Evolutionary conservation across 1,284 basidiomycete species (phyloP).

Genomic region (Cutaneotrichosporon cutaneum): DNA sequence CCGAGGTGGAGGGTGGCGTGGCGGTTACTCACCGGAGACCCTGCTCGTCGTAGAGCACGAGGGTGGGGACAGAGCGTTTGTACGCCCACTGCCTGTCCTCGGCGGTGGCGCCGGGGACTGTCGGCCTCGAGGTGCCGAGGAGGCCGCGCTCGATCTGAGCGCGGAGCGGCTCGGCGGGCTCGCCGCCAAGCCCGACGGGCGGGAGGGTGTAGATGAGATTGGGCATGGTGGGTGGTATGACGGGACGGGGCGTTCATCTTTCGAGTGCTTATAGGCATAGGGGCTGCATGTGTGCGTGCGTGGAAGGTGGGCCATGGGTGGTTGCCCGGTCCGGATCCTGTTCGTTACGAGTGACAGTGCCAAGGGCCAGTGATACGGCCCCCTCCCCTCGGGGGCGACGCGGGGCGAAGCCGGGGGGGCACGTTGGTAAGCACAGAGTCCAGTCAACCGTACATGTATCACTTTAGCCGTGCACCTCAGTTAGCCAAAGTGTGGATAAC

Average conservation of each 20-base stretch:
- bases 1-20: no score
- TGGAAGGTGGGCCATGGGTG: background rate
- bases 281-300: background rate
- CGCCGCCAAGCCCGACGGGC: conserved; percentile 5
- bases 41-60: conserved; percentile 81
- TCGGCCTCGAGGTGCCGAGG: conserved; percentile 27
- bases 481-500: no score
- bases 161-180: conserved; percentile 25
- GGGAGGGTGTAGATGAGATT: conserved; percentile 25
- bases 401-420: no score
- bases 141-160: conserved; percentile 43
- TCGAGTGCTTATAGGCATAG: no score
- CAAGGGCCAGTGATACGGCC: background rate
- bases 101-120: conserved; percentile 38
- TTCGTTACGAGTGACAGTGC: background rate
- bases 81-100: conserved; percentile 49
- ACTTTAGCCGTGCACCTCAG: no score
- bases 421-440: no score
- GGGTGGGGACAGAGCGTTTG: conserved; percentile 71
- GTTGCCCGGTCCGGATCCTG: background rate
- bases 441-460: no score
- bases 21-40: conserved; percentile 64
- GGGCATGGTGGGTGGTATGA: conserved; percentile 10
- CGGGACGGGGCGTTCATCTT: no score
- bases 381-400: no score